Evolutionary conservation across 169 alveolate species (phyloP).

Genomic region (Cryptosporidium viatorum): DNA sequence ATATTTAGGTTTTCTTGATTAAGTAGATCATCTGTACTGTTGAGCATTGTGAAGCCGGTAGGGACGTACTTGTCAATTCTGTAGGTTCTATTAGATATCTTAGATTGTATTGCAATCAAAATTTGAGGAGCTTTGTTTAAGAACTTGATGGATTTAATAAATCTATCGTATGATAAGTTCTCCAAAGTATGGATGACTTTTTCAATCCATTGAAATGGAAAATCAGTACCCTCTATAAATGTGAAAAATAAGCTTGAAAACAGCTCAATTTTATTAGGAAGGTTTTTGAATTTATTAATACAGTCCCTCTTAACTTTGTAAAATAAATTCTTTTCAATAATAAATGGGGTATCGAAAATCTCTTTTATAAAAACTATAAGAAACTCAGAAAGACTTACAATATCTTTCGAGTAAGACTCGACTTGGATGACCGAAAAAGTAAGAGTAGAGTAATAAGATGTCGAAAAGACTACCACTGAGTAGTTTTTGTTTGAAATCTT

Average conservation of each 20-base stretch:
- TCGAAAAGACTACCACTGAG: background rate
- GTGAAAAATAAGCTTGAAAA: slow-evolving; percentile 23
- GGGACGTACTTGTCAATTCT: slow-evolving; percentile 51
- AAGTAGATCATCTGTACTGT: slow-evolving; percentile 29
- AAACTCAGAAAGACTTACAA: slow-evolving; percentile 22
- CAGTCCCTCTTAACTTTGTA: slow-evolving; percentile 34
- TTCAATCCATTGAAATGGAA: slow-evolving; percentile 53
- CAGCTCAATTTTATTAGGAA: slow-evolving; percentile 31
- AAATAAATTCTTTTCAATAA: slow-evolving; percentile 25
- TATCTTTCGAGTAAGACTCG: slow-evolving; percentile 44
- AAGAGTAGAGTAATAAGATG: slow-evolving; percentile 41
- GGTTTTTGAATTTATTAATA: slow-evolving; percentile 22
- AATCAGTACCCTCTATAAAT: slow-evolving; percentile 33
- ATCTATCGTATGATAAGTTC: slow-evolving; percentile 8
- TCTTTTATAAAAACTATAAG: slow-evolving; percentile 5
- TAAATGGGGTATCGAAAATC: slow-evolving; percentile 27
- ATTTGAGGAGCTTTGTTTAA: slow-evolving; percentile 40
- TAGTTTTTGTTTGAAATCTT: slow-evolving; percentile 22
- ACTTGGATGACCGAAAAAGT: slow-evolving; percentile 23
- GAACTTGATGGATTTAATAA: slow-evolving; percentile 8
- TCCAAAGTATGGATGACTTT: slow-evolving; percentile 44
- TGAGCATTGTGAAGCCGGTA: slow-evolving; percentile 22
- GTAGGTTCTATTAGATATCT: slow-evolving; percentile 11
- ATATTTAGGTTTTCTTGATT: slow-evolving; percentile 46
- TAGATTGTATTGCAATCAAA: slow-evolving; percentile 45